Percentiles rank a stretch among this genome's conserved stretches.
Evolutionary conservation across 208 protist genomes (phyloP).

Genomic region (Acanthamoeba quina): DNA sequence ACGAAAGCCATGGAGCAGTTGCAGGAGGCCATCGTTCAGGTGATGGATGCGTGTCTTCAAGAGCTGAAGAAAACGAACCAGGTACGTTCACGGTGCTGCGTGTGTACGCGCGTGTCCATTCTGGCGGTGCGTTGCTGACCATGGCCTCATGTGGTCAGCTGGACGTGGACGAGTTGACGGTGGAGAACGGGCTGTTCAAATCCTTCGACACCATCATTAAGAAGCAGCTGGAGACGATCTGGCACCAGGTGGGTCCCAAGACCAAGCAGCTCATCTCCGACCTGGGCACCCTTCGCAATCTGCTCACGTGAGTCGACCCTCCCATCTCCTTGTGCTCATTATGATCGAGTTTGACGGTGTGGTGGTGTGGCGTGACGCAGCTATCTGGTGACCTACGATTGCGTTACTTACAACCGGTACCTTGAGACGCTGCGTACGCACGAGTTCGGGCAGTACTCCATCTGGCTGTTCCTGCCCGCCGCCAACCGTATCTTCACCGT

Average conservation of each 20-base stretch:
- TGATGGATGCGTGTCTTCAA: conserved; percentile 69
- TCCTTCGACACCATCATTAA: conserved; percentile 71
- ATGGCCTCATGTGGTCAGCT: neutral
- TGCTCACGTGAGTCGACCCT: conserved; percentile 7
- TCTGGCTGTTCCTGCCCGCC: conserved; percentile 57
- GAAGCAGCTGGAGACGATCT: conserved; percentile 60
- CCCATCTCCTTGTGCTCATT: neutral
- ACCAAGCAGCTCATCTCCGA: conserved; percentile 73
- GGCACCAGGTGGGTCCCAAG: conserved; percentile 65
- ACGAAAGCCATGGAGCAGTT: conserved; percentile 68
- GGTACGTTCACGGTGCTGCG: neutral
- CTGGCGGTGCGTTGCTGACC: neutral
- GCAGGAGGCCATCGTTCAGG: conserved; percentile 68
- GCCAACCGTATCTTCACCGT: conserved; percentile 40
- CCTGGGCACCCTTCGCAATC: conserved; percentile 52
- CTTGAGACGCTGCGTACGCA: conserved; percentile 56
- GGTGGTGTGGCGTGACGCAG: neutral
- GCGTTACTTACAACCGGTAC: conserved; percentile 67
- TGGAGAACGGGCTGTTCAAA: conserved; percentile 72
- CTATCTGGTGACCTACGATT: conserved; percentile 66
- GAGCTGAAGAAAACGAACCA: conserved; percentile 71
- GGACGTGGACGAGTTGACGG: conserved; percentile 64
- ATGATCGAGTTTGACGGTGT: neutral
- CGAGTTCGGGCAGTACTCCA: conserved; percentile 56
- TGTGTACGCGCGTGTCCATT: too few species aligned